These are phyloP conservation scores for Colletotrichum echinochloae DNA, from an alignment of 2,329 filamentous ascomycete genomes.

Conservation along the genomic window DNA sequence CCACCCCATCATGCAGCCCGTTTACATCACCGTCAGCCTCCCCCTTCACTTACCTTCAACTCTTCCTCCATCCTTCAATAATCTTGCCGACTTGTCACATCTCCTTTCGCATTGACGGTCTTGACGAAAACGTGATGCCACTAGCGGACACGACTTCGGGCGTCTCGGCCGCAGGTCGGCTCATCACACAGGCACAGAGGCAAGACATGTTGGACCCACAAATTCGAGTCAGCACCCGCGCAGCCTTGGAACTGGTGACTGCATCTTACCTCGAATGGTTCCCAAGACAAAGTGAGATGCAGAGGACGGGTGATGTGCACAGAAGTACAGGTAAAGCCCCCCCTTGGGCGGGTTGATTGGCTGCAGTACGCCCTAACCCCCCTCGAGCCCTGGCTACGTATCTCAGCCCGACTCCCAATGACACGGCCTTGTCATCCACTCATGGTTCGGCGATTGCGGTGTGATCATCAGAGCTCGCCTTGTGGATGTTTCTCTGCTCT, in stretches of 20 bases:
- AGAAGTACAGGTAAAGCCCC: not conserved
- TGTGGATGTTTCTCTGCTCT: not conserved
- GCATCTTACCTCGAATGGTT: not conserved
- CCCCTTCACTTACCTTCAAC: not conserved
- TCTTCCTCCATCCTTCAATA: not conserved
- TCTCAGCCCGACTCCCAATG: constrained; percentile 17
- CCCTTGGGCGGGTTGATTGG: constrained; percentile 23
- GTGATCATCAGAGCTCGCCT: constrained; percentile 24
- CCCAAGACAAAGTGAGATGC: not conserved
- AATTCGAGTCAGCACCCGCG: constrained; percentile 8
- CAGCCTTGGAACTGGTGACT: constrained; percentile 16
- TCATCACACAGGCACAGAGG: constrained; percentile 2
- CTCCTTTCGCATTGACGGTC: constrained; percentile 3
- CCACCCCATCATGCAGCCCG: not conserved
- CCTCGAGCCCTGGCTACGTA: not conserved
- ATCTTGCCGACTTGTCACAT: not conserved
- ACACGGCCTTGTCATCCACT: constrained; percentile 31
- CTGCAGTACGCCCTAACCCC: constrained; percentile 26
- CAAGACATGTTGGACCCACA: not conserved
- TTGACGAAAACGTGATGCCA: constrained; percentile 31
- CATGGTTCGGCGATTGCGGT: constrained; percentile 25
- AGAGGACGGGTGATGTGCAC: constrained; percentile 14
- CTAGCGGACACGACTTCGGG: not conserved
- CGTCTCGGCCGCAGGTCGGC: constrained; percentile 2
- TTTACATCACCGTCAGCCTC: not conserved